Base-by-base conservation (phyloP, 495 filamentous ascomycete genomes). In the Tricharina praecox region DNA sequence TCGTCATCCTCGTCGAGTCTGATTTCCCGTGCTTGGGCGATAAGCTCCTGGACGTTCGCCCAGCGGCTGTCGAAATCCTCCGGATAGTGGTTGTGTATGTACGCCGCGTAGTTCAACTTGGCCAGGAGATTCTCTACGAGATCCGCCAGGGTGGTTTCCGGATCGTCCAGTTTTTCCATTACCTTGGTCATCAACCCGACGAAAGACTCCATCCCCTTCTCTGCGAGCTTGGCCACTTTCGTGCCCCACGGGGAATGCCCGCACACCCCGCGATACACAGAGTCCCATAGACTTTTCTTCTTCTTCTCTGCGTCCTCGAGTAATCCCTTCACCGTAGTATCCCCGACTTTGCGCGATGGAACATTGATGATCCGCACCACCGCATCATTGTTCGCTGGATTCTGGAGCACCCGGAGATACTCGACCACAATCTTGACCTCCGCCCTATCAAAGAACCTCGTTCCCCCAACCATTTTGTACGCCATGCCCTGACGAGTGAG, bases 401-500 rank as follows among this genome's bases (percentile, higher is more conserved):
- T 84, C 60, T 80, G 77, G 28, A 94, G 73, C 4, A 92, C 79
- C 23, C 86, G 72, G 19, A 96, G 66, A 62, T 99, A 96, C 60
- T 96, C 86, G 5, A 99, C 62, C 1, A 96, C 60, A 3, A 79
- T 73, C 60, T 92, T 95, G 57, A 99, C 79, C 64, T 99, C 92
- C 9, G 75, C 69, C 38, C 92, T 75, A 53, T 99, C 92, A 55
- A 88, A 99, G 64, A 99, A 99, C 47, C 79, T 78, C 25, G 76
- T 73, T 0, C 92, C 92, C 15, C 75, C 92, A 41, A 95, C 82
- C 92, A 96, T 96, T 24, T 76, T 76, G 63, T 99, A 99, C 0
- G 86, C 72, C 24, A 99, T 75, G 0, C 92, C 92, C 7, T 77
- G 75, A 58, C 81, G 86, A 3, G 85, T 86, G 51, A 96, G 72